phyloP scores from a whole-genome alignment of 352 stramenopile genomes.

The Aphanomyces cochlioides region DNA sequence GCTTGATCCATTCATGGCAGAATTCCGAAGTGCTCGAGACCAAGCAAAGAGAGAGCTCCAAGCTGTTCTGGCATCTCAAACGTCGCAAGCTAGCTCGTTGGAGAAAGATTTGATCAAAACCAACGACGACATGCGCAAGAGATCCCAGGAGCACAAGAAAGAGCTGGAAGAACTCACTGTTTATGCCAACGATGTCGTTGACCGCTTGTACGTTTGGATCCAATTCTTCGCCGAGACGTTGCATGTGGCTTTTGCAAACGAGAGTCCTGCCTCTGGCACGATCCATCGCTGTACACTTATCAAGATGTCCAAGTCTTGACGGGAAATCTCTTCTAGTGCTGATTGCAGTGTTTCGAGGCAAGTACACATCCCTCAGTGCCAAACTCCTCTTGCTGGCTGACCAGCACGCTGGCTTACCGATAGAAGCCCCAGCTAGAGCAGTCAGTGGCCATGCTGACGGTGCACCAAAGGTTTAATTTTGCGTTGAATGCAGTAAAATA shows the following conservation, averaged over 20 bases:
- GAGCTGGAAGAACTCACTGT: not conserved
- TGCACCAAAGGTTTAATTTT: not conserved
- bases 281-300: not conserved
- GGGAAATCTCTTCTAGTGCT: not conserved
- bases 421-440: not conserved
- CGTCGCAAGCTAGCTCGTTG: not conserved
- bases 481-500: not conserved
- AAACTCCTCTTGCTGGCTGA: not conserved
- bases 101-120: not conserved
- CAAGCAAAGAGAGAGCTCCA: not conserved
- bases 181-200: not conserved
- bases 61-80: not conserved
- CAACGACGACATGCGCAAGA: conserved; percentile 5
- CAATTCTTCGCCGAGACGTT: conserved; percentile 5
- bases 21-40: no score
- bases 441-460: not conserved
- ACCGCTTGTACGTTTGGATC: not conserved
- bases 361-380: not conserved
- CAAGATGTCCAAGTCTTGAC: not conserved
- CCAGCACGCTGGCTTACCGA: not conserved
- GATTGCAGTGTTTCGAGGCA: not conserved
- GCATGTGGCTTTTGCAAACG: not conserved
- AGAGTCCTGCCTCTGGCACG: not conserved
- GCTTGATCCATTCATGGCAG: conserved; percentile 1
- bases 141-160: not conserved